Conservation (phyloP, 2,329 filamentous ascomycete genomes). For the Cladophialophora bantiana region DNA sequence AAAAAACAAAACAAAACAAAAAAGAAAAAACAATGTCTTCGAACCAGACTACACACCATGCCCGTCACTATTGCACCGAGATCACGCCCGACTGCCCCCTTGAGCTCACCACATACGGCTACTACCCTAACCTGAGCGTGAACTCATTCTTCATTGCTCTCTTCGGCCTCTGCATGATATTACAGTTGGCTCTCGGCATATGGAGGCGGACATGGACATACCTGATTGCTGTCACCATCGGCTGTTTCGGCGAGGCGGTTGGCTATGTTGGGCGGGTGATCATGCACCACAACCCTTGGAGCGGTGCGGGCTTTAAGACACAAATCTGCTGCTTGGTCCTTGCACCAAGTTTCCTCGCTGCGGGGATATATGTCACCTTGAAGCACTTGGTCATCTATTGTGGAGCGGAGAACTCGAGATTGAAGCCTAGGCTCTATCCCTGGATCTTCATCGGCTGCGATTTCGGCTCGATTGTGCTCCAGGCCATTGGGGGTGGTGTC, state of each 20-base stretch:
- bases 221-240: slow-evolving; percentile 57
- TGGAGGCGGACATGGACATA: slow-evolving; percentile 64
- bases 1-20: no score
- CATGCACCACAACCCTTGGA: slow-evolving; percentile 62
- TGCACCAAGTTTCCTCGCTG: slow-evolving; percentile 63
- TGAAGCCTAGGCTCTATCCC: slow-evolving; percentile 61
- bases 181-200: slow-evolving; percentile 58
- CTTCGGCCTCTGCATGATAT: slow-evolving; percentile 58
- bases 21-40: slow-evolving; percentile 17
- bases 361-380: slow-evolving; percentile 63
- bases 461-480: slow-evolving; percentile 62
- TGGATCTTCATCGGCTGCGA: slow-evolving; percentile 68
- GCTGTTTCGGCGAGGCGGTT: slow-evolving; percentile 58
- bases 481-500: slow-evolving; percentile 65
- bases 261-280: slow-evolving; percentile 65
- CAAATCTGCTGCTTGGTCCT: slow-evolving; percentile 65
- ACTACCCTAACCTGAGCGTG: slow-evolving; percentile 60
- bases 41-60: slow-evolving; percentile 21
- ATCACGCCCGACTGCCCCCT: slow-evolving; percentile 53
- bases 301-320: slow-evolving; percentile 56
- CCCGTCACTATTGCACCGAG: slow-evolving; percentile 44
- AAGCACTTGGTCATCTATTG: slow-evolving; percentile 65
- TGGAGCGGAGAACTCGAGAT: slow-evolving; percentile 57
- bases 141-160: slow-evolving; percentile 63
- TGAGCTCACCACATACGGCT: slow-evolving; percentile 59